Base-by-base conservation (phyloP, 2,329 filamentous ascomycete genomes). In the Fusarium succisae region DNA sequence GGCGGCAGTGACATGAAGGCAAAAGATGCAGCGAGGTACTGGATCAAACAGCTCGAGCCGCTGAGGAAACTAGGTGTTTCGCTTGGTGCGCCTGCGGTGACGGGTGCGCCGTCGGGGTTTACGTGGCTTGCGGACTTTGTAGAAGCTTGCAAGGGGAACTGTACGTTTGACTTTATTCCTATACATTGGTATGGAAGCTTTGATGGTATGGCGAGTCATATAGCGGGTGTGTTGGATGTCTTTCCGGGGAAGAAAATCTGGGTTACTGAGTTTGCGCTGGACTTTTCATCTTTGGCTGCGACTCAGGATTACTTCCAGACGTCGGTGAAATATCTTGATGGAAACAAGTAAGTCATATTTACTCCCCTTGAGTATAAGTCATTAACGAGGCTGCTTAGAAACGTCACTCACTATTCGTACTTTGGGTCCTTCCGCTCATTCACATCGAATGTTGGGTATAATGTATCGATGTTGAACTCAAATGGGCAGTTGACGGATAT, bases 351-450 rank as follows among this genome's bases (percentile, higher is more conserved):
- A 55, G 51, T 38, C 11, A 39, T 1, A 3, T 9, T n/a, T 3
- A 13, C 8, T 1, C 6, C 0, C 2, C 8, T 9, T 17, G 15
- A 24, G 6, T 8, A 20, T 7, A 28, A n/a, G 8, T 14, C 3
- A n/a, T 30, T 55, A 41, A 55, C 20, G 5, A 1, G 18, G 18
- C 5, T 5, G 5, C 10, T 28, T 28, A 41, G 51, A n/a, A 55
- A 55, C 8, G 8, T 55, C 2, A 55, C 51, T 10, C 51, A 55
- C 6, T 55, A 55, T 41, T 55, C 51, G 8, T 55, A 55, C 51
- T 55, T 55, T 14, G 51, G 51, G 15, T 55, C 51, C 3, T 55
- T 55, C 1, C 51, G 51, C 20, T 55, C 51, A 28, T 55, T 55
- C 3, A 55, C 20, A 0, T 55, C 51, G 6, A 55, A 41, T 14